Percentiles rank a stretch among this genome's conserved stretches.
Conservation (phyloP, 179 eudicot species). For the Drosera spatulata region DNA sequence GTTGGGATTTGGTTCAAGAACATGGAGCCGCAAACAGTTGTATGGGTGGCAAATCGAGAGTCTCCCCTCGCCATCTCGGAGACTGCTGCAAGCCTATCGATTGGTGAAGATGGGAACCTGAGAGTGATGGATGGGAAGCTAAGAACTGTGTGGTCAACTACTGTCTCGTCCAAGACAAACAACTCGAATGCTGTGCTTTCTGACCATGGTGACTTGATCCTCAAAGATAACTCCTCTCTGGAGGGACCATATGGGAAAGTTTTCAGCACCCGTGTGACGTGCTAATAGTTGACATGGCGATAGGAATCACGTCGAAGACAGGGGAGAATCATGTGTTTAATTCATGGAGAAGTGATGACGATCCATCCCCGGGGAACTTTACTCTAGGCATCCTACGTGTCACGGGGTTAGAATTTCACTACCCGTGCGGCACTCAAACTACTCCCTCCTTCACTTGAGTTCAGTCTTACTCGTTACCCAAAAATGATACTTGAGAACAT, state of each 20-base stretch:
- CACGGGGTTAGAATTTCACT: no score
- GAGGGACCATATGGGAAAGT: slow-evolving; percentile 12
- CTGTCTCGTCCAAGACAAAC: slow-evolving; percentile 6
- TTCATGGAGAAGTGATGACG: slow-evolving; percentile 9
- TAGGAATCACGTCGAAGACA: slow-evolving; percentile 6
- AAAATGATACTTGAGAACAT: no score
- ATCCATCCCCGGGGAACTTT: slow-evolving; percentile 13
- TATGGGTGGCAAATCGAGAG: no score
- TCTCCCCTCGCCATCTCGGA: slow-evolving; percentile 2
- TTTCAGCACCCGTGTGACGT: slow-evolving; percentile 10
- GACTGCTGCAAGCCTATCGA: slow-evolving; percentile 4
- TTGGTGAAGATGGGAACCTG: slow-evolving; percentile 13
- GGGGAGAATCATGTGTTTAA: slow-evolving; percentile 3
- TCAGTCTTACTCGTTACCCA: no score
- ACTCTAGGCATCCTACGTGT: slow-evolving; percentile 1
- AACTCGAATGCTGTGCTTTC: slow-evolving; percentile 11
- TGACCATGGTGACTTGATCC: slow-evolving; percentile 16
- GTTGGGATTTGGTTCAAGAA: no score
- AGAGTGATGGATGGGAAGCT: background rate
- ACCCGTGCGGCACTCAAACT: no score
- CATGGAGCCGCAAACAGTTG: no score
- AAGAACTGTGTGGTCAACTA: slow-evolving; percentile 16
- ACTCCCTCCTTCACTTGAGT: no score
- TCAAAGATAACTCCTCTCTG: slow-evolving; percentile 6
- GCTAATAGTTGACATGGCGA: slow-evolving; percentile 8